phyloP scores from a whole-genome alignment of 305 asterid species.

The Fraxinus paxiana region DNA sequence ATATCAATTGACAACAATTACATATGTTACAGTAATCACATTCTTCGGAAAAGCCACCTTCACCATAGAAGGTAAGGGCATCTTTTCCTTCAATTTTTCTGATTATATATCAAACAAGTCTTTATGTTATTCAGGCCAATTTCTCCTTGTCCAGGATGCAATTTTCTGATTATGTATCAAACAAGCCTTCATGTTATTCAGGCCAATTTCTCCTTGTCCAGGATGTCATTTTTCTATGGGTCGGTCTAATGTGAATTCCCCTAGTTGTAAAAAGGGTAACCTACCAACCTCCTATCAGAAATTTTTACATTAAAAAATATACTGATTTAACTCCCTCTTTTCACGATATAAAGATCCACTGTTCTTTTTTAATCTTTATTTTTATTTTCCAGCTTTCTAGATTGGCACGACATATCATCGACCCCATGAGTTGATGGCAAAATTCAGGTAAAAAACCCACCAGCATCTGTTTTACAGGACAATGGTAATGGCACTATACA shows the following conservation, averaged over 20 bases:
- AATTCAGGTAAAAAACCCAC: not conserved
- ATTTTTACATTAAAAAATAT: not conserved
- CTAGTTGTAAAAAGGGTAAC: not conserved
- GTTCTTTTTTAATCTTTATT: not conserved
- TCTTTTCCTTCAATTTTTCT: not conserved
- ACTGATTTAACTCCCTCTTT: not conserved
- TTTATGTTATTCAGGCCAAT: not conserved
- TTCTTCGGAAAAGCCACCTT: not conserved
- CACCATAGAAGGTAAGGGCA: not conserved
- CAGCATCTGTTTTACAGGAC: not conserved
- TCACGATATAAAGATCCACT: not conserved
- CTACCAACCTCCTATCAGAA: not conserved
- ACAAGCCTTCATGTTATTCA: not conserved
- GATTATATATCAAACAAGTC: not conserved
- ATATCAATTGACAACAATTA: constrained; percentile 4
- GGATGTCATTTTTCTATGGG: constrained; percentile 1
- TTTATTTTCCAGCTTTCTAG: not conserved
- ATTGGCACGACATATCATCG: not conserved
- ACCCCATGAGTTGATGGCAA: not conserved
- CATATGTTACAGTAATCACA: not conserved
- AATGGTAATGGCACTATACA: no score
- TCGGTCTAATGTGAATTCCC: not conserved
- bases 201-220: not conserved
- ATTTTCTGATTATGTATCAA: not conserved
- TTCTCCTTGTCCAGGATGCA: not conserved